Evolutionary conservation across 805 yeast species (phyloP).

Genomic region (Maudiozyma turicensis): DNA sequence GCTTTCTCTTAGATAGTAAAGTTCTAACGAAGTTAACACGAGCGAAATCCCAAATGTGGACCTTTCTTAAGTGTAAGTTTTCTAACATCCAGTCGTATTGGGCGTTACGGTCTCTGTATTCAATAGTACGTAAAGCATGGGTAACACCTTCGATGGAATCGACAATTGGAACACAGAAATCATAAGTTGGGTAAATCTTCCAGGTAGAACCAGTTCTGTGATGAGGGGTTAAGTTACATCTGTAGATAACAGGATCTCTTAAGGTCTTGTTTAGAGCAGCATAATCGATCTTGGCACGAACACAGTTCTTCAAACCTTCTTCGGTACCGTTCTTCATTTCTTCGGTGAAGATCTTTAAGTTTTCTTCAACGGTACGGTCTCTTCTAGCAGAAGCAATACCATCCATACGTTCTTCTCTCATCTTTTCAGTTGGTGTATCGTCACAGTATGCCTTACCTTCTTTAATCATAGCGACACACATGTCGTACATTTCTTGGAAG

Average conservation of each 20-base stretch:
- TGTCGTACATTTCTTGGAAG: conserved; percentile 83
- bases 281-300: conserved; percentile 94
- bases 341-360: conserved; percentile 70
- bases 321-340: conserved; percentile 94
- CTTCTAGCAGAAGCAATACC: conserved; percentile 90
- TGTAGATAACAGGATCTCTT: conserved; percentile 96
- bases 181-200: conserved; percentile 98
- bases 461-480: conserved; percentile 77
- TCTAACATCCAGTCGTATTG: conserved; percentile 95
- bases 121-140: conserved; percentile 95
- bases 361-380: conserved; percentile 89
- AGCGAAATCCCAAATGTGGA: conserved; percentile 96
- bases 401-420: conserved; percentile 98
- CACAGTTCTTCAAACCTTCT: conserved; percentile 82
- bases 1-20: conserved; percentile 88
- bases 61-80: conserved; percentile 76
- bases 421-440: conserved; percentile 85
- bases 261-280: conserved; percentile 86
- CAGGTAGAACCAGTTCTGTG: conserved; percentile 89
- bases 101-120: conserved; percentile 96
- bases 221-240: conserved; percentile 95
- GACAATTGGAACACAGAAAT: conserved; percentile 96
- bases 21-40: conserved; percentile 96
- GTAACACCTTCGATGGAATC: conserved; percentile 96
- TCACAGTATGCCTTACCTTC: conserved; percentile 97